Evolutionary conservation across 306 rosid genomes (phyloP), one percentile per base, ranked within the genome.

Genomic region (Mimosa pudica): DNA sequence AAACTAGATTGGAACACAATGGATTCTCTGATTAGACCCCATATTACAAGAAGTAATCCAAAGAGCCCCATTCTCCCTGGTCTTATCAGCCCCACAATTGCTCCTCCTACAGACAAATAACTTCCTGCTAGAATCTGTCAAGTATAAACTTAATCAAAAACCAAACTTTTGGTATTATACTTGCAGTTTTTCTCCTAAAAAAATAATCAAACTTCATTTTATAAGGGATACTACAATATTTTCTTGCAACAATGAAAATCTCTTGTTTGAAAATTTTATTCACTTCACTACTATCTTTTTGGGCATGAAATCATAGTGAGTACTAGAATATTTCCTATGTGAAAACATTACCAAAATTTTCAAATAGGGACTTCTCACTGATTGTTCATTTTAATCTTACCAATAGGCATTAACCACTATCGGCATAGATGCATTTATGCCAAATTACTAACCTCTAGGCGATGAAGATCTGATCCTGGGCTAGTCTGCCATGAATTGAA

Each of bases 61-160:
- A 86, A 81, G 70, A 92, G 82, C 77, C 97, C 84, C 90, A 84
- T 85, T 85, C 94, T 89, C 6, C 97, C 91, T 12, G 88, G 92
- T 83, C 73, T 91, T 65, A 91, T 76, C 63, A 89, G 67, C 64
- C 98, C 89, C 64, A 68, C 36, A 41, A 92, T 75, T 74, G 97
- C 94, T 76, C 97, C 98, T 79, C 85, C 93, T 32, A 91, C 97
- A 4, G 88, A 79, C 58, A 94, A 78, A 79, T 94, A 94, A 87
- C 98, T 87, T 85, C 98, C 97, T 13, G 82, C 94, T 70, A 91
- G 75, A 85, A 94, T 90, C 98, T 94, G 89, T 79, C 73, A 0
- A 76, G 1, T 42, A 71, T 63, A 32, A 62, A 49, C 71, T 64
- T 81, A 81, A 38, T 76, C 38, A 83, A 82, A 85, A 36, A 6